Conservation (phyloP, 257 asterid species). For the Ilex aquifolium region DNA sequence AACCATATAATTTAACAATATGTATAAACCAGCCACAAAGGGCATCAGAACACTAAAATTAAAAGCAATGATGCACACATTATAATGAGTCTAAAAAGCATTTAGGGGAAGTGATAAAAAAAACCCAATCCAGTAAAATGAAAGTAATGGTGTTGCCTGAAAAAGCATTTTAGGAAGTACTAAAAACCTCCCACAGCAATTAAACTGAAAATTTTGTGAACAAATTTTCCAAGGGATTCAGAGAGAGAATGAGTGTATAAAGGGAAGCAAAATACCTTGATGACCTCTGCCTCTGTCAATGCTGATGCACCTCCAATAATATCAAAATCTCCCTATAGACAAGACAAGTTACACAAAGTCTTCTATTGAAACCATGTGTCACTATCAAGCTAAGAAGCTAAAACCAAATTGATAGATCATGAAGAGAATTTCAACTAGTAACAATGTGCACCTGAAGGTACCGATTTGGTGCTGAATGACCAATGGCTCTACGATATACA, state of each 20-base stretch:
- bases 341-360: conserved; percentile 6
- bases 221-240: neutral
- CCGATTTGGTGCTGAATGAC: conserved; percentile 94
- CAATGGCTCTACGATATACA: conserved; percentile 85
- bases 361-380: conserved; percentile 2
- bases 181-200: neutral
- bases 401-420: conserved; percentile 1
- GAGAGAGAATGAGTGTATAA: neutral
- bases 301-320: conserved; percentile 87
- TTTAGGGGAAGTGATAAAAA: no score
- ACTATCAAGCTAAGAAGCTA: neutral
- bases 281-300: conserved; percentile 90
- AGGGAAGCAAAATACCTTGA: conserved; percentile 46
- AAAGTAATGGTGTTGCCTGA: neutral
- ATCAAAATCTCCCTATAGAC: conserved; percentile 81
- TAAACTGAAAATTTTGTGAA: neutral
- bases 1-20: no score
- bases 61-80: no score
- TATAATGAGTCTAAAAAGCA: no score
- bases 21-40: no score
- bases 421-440: conserved; percentile 4
- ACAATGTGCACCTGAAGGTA: conserved; percentile 76
- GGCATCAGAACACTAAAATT: no score
- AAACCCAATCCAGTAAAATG: no score
- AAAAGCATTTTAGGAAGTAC: neutral